Percentiles rank a stretch among this genome's conserved stretches.
Evolutionary conservation across 805 yeast genomes (phyloP).

Genomic region (Sugiyamaella chiloensis): DNA sequence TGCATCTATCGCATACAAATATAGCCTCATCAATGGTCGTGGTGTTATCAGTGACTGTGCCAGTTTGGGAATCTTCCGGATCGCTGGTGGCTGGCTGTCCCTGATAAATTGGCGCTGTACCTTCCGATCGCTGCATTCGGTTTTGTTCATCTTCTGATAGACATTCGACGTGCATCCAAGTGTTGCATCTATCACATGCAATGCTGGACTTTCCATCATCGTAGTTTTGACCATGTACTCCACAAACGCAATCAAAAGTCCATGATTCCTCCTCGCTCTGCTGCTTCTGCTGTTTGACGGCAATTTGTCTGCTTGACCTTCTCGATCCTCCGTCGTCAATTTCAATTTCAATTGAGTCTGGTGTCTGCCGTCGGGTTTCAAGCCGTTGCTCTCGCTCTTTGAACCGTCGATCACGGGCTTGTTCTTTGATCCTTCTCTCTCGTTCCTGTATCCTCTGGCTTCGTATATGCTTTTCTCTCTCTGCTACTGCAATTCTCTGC

Average conservation of each 20-base stretch:
- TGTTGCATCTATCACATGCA: conserved; percentile 38
- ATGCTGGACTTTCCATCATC: conserved; percentile 40
- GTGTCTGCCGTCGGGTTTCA: conserved; percentile 11
- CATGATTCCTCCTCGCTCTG: conserved; percentile 26
- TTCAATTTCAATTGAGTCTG: conserved; percentile 13
- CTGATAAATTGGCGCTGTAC: not conserved
- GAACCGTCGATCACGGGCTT: conserved; percentile 15
- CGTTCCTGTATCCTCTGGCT: conserved; percentile 18
- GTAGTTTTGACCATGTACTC: conserved; percentile 36
- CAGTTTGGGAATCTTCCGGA: conserved; percentile 4
- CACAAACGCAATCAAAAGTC: conserved; percentile 42
- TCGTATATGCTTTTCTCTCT: conserved; percentile 14
- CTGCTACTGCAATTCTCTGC: conserved; percentile 25
- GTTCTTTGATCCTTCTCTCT: conserved; percentile 12
- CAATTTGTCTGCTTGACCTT: conserved; percentile 14
- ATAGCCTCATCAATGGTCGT: no score
- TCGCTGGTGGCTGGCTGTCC: not conserved
- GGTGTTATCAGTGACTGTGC: no score
- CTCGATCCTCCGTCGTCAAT: conserved; percentile 13
- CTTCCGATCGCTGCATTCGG: conserved; percentile 9
- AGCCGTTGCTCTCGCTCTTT: conserved; percentile 15
- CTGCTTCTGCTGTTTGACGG: conserved; percentile 14
- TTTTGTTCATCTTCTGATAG: conserved; percentile 25
- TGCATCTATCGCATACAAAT: no score
- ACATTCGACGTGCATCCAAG: conserved; percentile 42